Conservation (phyloP, 768 basidiomycete genomes). For the Hemileccinum impolitum region DNA sequence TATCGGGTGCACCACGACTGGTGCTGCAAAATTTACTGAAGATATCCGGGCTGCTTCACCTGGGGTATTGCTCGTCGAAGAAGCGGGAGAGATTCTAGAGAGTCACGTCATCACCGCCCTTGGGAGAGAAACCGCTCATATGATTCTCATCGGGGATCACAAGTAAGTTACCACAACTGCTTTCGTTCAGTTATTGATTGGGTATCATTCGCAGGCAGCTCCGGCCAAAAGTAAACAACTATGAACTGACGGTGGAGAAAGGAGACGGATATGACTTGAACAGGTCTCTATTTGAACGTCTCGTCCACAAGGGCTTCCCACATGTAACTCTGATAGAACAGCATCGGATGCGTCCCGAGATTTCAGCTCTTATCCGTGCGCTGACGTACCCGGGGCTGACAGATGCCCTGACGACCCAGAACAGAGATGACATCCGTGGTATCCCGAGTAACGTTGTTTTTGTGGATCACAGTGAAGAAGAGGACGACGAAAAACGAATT, state of each 20-base stretch:
- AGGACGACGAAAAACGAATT: conserved; percentile 44
- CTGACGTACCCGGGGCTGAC: conserved; percentile 64
- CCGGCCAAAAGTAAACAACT: conserved; percentile 69
- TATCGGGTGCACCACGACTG: conserved; percentile 69
- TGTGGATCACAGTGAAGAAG: conserved; percentile 52
- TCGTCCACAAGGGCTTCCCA: conserved; percentile 59
- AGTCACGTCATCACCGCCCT: conserved; percentile 63
- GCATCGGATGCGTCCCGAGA: conserved; percentile 76
- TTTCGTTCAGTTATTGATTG: not conserved
- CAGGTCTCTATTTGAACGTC: conserved; percentile 63
- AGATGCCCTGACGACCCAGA: conserved; percentile 49
- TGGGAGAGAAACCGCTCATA: conserved; percentile 41
- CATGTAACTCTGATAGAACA: conserved; percentile 54
- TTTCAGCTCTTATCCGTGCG: conserved; percentile 55
- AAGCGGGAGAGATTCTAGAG: conserved; percentile 53
- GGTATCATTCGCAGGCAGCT: conserved; percentile 47
- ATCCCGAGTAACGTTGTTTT: conserved; percentile 57
- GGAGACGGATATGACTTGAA: conserved; percentile 67
- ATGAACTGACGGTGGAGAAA: conserved; percentile 62
- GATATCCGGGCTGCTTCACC: conserved; percentile 46
- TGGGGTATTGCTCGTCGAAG: conserved; percentile 61
- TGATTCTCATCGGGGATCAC: conserved; percentile 72
- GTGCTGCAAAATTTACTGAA: conserved; percentile 56
- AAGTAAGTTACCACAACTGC: conserved; percentile 43
- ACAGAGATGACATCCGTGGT: conserved; percentile 52